phyloP scores from a whole-genome alignment of 148 eudicot genomes.

The Linanthus parryae region DNA sequence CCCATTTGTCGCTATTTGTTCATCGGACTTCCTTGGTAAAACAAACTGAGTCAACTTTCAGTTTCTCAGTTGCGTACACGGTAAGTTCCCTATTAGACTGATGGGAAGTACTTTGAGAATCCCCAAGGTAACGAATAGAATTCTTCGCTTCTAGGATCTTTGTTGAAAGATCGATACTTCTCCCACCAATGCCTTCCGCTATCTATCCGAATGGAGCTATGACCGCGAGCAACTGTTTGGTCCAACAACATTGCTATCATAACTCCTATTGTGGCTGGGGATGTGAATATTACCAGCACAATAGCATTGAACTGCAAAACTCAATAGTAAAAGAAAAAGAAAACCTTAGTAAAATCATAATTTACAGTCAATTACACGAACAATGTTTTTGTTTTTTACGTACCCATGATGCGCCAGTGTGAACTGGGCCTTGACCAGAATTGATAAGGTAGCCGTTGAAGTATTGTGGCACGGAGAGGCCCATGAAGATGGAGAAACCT shows the following conservation, averaged over 20 bases:
- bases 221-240: conserved; percentile 42
- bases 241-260: conserved; percentile 54
- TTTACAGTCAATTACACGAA: neutral
- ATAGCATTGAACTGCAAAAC: conserved; percentile 63
- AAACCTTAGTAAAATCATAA: neutral
- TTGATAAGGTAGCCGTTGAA: conserved; percentile 51
- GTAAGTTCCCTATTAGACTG: no score
- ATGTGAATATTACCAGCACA: conserved; percentile 68
- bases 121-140: conserved; percentile 72
- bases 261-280: conserved; percentile 69
- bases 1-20: no score
- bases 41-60: no score
- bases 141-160: conserved; percentile 70
- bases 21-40: no score
- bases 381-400: conserved; percentile 3
- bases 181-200: conserved; percentile 91
- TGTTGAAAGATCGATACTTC: conserved; percentile 45
- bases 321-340: neutral
- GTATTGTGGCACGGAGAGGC: conserved; percentile 86
- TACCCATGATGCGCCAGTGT: conserved; percentile 63
- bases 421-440: conserved; percentile 68
- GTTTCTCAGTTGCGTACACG: no score
- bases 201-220: conserved; percentile 40
- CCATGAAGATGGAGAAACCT: conserved; percentile 79
- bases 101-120: conserved; percentile 72